Conservation (phyloP, 345 rosid species). For the Rhizophora apiculata region DNA sequence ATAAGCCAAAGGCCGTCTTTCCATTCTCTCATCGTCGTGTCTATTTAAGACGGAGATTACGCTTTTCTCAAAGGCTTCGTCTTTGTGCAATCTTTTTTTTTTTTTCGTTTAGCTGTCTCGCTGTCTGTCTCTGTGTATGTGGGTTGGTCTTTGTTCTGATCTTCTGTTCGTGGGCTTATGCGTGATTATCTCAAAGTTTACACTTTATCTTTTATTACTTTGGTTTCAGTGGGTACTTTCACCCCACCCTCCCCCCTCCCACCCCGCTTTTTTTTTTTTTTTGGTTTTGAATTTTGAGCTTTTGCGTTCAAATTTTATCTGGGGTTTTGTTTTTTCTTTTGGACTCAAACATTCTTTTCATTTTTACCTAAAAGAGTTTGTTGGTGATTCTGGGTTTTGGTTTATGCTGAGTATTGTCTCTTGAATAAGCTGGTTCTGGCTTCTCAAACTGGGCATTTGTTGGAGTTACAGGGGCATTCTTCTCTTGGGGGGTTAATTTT, state of each 20-base stretch:
- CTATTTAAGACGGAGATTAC: conserved; percentile 1
- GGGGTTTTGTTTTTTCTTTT: conserved; percentile 5
- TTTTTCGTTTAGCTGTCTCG: not conserved
- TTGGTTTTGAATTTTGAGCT: conserved; percentile 8
- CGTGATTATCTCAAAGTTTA: conserved; percentile 2
- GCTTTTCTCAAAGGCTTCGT: not conserved
- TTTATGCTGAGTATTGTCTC: not conserved
- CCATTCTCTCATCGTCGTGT: not conserved
- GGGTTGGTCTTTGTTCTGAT: not conserved
- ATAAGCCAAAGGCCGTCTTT: no score
- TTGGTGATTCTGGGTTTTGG: conserved; percentile 14
- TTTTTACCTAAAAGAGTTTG: not conserved
- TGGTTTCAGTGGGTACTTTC: not conserved
- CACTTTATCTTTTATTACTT: not conserved
- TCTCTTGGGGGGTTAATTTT: not conserved
- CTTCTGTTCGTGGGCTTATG: not conserved
- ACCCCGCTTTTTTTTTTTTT: not conserved
- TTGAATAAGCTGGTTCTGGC: not conserved
- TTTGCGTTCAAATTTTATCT: conserved; percentile 8
- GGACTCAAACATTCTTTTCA: no score
- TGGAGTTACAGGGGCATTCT: not conserved
- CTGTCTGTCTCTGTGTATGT: not conserved
- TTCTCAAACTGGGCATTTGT: not conserved
- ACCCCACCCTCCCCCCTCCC: no score
- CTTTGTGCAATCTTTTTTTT: no score